These are phyloP conservation scores for Leishmania tropica DNA, from an alignment of 208 protist species.

Conservation along the genomic window DNA sequence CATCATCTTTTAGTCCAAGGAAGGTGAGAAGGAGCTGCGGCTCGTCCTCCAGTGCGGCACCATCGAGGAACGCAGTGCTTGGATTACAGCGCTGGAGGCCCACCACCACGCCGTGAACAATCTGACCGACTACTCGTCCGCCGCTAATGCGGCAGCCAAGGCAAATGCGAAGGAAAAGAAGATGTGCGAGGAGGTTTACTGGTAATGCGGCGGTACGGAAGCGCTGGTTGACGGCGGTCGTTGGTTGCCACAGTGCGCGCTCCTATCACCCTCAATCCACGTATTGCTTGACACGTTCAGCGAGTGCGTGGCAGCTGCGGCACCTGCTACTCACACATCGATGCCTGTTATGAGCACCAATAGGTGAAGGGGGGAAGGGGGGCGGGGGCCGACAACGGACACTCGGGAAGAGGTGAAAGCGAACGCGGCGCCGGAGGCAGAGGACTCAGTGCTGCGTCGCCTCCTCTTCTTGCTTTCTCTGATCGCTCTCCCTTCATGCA, in stretches of 20 bases:
- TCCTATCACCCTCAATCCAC: too few species aligned
- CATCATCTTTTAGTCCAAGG: constrained; percentile 41
- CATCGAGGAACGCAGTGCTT: constrained; percentile 30
- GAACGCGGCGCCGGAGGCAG: neutral
- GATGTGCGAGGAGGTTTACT: constrained; percentile 5
- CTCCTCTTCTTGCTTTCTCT: neutral
- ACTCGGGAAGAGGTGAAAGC: neutral
- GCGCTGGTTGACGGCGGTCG: too few species aligned
- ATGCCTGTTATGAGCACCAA: neutral
- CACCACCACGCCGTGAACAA: constrained; percentile 50
- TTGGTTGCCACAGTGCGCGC: too few species aligned
- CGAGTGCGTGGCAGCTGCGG: too few species aligned
- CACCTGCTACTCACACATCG: too few species aligned
- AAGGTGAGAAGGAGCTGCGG: constrained; percentile 39
- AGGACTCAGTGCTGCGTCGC: neutral
- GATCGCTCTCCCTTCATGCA: neutral
- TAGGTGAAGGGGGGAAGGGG: neutral
- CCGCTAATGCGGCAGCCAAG: neutral
- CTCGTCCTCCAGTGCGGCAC: constrained; percentile 45
- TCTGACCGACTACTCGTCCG: constrained; percentile 39
- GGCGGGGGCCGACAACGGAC: too few species aligned
- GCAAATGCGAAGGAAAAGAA: constrained; percentile 20
- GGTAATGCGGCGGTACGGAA: neutral
- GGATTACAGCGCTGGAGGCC: constrained; percentile 40
- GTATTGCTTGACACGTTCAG: too few species aligned